phyloP scores from a whole-genome alignment of 306 rosid genomes.

The Mimosa pudica region DNA sequence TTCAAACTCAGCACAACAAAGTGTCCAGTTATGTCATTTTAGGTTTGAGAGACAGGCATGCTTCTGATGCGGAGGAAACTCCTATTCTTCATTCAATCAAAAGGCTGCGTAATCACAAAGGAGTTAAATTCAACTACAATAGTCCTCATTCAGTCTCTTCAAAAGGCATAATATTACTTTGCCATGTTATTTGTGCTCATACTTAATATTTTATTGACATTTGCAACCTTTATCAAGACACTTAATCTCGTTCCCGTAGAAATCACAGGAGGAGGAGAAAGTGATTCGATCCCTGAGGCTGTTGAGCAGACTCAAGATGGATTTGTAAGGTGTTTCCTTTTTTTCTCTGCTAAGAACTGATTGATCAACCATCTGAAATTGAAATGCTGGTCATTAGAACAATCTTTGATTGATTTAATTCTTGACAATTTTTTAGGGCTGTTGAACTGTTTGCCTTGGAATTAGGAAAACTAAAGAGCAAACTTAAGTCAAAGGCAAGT shows the following conservation, averaged over 20 bases:
- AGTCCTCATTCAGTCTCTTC: conserved; percentile 48
- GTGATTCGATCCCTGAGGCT: conserved; percentile 54
- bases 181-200: conserved; percentile 27
- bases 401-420: conserved; percentile 31
- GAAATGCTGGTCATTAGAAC: conserved; percentile 8
- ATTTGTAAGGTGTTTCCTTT: conserved; percentile 63
- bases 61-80: conserved; percentile 42
- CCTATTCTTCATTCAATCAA: conserved; percentile 50
- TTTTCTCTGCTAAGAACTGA: conserved; percentile 27
- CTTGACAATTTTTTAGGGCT: conserved; percentile 58
- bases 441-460: conserved; percentile 68
- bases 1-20: conserved; percentile 19
- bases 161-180: conserved; percentile 45
- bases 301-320: conserved; percentile 65
- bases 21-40: conserved; percentile 30
- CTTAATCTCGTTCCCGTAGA: conserved; percentile 21
- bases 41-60: conserved; percentile 55
- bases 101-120: conserved; percentile 49
- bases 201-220: conserved; percentile 18
- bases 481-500: conserved; percentile 59
- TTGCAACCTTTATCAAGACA: conserved; percentile 17
- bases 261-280: conserved; percentile 61
- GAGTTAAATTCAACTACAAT: conserved; percentile 43
- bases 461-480: conserved; percentile 70
- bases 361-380: conserved; percentile 17